Evolutionary conservation across 2,329 filamentous ascomycete genomes (phyloP).

Genomic region (Neonectria magnoliae): DNA sequence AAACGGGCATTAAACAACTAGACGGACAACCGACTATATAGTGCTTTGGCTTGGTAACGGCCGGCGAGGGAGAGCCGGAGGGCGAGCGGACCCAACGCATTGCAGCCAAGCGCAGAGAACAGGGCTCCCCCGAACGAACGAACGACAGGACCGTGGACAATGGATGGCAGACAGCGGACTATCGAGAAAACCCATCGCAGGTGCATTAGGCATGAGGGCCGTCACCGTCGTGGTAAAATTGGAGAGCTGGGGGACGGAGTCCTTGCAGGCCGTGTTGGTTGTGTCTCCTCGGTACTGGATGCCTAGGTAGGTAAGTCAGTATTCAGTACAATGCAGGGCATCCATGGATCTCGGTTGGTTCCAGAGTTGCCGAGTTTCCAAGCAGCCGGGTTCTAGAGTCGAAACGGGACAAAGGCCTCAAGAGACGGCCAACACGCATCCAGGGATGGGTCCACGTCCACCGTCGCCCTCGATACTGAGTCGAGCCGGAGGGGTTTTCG

Average conservation of each 20-base stretch:
- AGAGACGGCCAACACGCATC: not conserved
- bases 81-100: not conserved
- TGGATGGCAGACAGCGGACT: not conserved
- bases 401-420: not conserved
- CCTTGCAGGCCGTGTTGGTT: not conserved
- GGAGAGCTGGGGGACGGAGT: not conserved
- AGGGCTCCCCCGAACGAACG: not conserved
- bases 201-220: not conserved
- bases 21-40: constrained; percentile 21
- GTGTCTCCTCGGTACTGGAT: not conserved
- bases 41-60: not conserved
- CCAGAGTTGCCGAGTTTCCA: not conserved
- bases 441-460: not conserved
- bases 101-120: not conserved
- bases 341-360: not conserved
- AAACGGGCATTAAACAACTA: not conserved
- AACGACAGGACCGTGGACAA: not conserved
- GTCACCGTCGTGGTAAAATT: constrained; percentile 1
- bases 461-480: constrained; percentile 2
- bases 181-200: not conserved
- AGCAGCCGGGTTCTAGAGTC: not conserved
- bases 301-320: not conserved
- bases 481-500: constrained; percentile 2
- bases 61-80: not conserved
- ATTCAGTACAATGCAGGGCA: not conserved